phyloP scores from a whole-genome alignment of 2,329 filamentous ascomycete genomes.

The Exophiala lecanii-corni region DNA sequence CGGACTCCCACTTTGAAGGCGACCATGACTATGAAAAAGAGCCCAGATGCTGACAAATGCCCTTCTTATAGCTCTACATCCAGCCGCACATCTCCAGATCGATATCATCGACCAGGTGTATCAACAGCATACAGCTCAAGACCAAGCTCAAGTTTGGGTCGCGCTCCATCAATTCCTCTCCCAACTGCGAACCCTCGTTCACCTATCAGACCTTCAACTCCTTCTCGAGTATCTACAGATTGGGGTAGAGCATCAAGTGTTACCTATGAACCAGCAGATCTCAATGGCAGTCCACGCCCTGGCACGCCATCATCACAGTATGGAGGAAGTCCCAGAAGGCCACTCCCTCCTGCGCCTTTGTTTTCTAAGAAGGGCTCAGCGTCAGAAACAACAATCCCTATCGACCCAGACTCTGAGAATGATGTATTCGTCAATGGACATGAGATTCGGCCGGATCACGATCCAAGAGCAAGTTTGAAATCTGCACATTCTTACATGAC shows the following conservation, averaged over 20 bases:
- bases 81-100: constrained; percentile 29
- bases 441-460: constrained; percentile 47
- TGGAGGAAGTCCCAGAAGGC: constrained; percentile 78
- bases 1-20: constrained; percentile 25
- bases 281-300: constrained; percentile 85
- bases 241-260: constrained; percentile 64
- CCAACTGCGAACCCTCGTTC: constrained; percentile 39
- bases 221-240: constrained; percentile 48
- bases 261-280: constrained; percentile 77
- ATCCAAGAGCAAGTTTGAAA: constrained; percentile 52
- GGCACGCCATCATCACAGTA: constrained; percentile 88
- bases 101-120: constrained; percentile 31
- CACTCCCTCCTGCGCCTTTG: constrained; percentile 80
- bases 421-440: constrained; percentile 64
- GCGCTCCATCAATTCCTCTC: constrained; percentile 39
- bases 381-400: constrained; percentile 65
- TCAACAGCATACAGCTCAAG: constrained; percentile 35
- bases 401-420: constrained; percentile 54
- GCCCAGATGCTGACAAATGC: constrained; percentile 27
- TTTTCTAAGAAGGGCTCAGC: constrained; percentile 52
- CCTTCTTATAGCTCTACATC: constrained; percentile 24
- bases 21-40: constrained; percentile 25
- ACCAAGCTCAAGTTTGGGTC: constrained; percentile 40
- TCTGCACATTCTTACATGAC: constrained; percentile 62
- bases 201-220: constrained; percentile 51